Evolutionary conservation across 768 basidiomycete genomes (phyloP).

Genomic region (Suillus placidus): DNA sequence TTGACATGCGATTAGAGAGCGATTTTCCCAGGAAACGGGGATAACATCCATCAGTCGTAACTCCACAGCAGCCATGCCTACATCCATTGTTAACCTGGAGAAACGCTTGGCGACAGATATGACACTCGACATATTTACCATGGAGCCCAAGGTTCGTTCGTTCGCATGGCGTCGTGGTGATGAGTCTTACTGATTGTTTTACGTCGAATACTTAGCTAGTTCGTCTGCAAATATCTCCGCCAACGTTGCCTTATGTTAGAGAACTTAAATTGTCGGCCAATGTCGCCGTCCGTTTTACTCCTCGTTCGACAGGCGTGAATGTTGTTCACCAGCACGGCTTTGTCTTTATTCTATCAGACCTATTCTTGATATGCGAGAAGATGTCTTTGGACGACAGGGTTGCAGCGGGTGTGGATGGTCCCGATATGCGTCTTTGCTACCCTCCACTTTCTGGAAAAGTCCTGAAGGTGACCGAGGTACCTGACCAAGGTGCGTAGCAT

Average conservation of each 20-base stretch:
- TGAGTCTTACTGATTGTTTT: slow-evolving; percentile 9
- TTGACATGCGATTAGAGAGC: slow-evolving; percentile 44
- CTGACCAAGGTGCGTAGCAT: slow-evolving; percentile 55
- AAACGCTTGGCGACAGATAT: slow-evolving; percentile 71
- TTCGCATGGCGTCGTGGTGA: slow-evolving; percentile 4
- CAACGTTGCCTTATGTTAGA: slow-evolving; percentile 75
- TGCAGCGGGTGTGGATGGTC: slow-evolving; percentile 51
- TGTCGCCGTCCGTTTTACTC: slow-evolving; percentile 75
- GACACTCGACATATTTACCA: slow-evolving; percentile 93
- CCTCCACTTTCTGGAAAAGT: slow-evolving; percentile 96
- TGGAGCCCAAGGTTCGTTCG: slow-evolving; percentile 79
- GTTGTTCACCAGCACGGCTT: slow-evolving; percentile 79
- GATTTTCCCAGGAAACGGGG: slow-evolving; percentile 61
- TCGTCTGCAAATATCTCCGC: slow-evolving; percentile 86
- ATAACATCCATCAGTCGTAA: slow-evolving; percentile 54
- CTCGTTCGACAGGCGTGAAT: slow-evolving; percentile 72
- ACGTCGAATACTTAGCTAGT: slow-evolving; percentile 59
- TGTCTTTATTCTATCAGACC: slow-evolving; percentile 87
- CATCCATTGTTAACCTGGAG: slow-evolving; percentile 79
- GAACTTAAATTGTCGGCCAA: slow-evolving; percentile 73
- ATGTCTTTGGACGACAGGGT: slow-evolving; percentile 69
- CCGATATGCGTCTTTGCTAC: slow-evolving; percentile 92
- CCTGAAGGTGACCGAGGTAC: slow-evolving; percentile 65
- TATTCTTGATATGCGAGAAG: slow-evolving; percentile 88
- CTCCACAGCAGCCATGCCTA: slow-evolving; percentile 53